Conservation (phyloP, 2,329 filamentous ascomycete genomes). For the Paraconiothyrium brasiliense region DNA sequence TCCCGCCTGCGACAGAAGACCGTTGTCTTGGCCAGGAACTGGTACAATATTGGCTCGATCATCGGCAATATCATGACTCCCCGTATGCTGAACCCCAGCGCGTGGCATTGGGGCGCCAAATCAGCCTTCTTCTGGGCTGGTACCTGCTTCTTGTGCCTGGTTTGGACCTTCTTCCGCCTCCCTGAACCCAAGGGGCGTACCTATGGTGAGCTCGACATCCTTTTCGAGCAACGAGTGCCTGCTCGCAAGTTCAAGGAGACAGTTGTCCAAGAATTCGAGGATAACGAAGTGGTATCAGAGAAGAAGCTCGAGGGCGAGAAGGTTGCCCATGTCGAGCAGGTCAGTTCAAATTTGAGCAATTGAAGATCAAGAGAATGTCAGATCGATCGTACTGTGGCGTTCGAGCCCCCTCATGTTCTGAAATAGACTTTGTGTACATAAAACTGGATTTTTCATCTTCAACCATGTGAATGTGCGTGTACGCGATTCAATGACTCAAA, state of each 20-base stretch:
- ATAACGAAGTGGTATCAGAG: conserved; percentile 23
- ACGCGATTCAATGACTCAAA: not conserved
- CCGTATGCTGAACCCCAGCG: conserved; percentile 47
- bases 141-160: conserved; percentile 78
- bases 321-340: conserved; percentile 35
- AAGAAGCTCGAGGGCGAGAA: conserved; percentile 37
- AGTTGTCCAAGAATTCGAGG: conserved; percentile 35
- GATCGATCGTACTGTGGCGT: not conserved
- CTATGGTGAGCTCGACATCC: conserved; percentile 83
- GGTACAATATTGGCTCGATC: conserved; percentile 80
- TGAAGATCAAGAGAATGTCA: not conserved
- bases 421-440: conserved; percentile 6
- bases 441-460: not conserved
- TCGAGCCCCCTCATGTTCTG: not conserved
- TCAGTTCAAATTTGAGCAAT: conserved; percentile 26
- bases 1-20: conserved; percentile 90
- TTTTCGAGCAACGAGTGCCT: conserved; percentile 70
- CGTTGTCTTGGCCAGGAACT: conserved; percentile 81
- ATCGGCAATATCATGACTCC: conserved; percentile 66
- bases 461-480: not conserved
- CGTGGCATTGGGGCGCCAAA: conserved; percentile 75
- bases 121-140: conserved; percentile 88
- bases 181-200: conserved; percentile 82
- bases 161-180: conserved; percentile 82
- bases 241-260: conserved; percentile 44